Base-by-base conservation (phyloP, 164 flowering plant genomes). In the Macadamia tetraphylla region DNA sequence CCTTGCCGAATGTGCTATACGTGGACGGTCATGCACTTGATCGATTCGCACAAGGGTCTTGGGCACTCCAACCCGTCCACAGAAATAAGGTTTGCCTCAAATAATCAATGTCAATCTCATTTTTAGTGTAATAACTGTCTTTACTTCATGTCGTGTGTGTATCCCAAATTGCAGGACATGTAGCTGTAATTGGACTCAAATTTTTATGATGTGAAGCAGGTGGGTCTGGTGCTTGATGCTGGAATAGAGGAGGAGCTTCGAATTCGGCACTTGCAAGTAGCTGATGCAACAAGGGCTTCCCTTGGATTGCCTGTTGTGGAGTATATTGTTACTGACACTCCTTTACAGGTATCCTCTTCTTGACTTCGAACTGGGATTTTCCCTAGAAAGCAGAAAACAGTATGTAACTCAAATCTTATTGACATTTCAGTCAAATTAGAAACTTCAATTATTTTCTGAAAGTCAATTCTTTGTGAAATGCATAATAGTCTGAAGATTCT, bases 11-110 rank as follows among this genome's bases (percentile, higher is more conserved):
- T 75, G 86, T 80, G 6, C 65, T 89, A 13, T 92, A 89, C 67
- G 94, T 92, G 31, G 95, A 88, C 80, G 97, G 97, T 17, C 73
- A 87, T 77, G 95, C 97, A 62, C 88, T 92, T n/a, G 97, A 89
- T 71, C 75, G 86, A 44, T 88, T 92, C 73, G 91, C 97, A 3
- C 82, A 92, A 73, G 95, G 86, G 18, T 75, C 75, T 29, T 89
- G 97, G 93, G 90, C 79, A 0, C 78, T 92, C 40, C 80, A 77
- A 62, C 90, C 97, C 15, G 97, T 92, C 75, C 95, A 87, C 77
- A 92, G 88, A 70, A 89, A 88, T 29, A 85, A 79, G 86, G 97
- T 88, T 17, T 67, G 72, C 29, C 58, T 49, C 29, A 14, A 17
- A 13, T 35, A 6, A 30, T 7, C 49, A 23, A 23, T 23, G 40